Evolutionary conservation across 495 filamentous ascomycete genomes (phyloP).

Genomic region (Cryomyces antarcticus): DNA sequence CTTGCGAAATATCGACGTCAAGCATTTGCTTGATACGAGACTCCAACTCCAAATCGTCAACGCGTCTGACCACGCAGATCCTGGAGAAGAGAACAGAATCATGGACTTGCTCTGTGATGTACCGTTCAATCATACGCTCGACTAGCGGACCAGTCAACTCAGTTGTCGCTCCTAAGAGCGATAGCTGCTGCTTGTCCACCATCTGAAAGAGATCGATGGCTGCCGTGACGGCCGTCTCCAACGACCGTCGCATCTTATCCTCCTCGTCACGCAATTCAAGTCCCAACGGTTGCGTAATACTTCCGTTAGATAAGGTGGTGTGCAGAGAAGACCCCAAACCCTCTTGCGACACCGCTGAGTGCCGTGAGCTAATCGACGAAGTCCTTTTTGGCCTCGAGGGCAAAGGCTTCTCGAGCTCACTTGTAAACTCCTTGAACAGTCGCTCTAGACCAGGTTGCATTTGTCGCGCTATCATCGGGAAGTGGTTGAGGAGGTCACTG

Average conservation of each 20-base stretch:
- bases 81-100: slow-evolving; percentile 67
- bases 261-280: slow-evolving; percentile 60
- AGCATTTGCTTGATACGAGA: slow-evolving; percentile 80
- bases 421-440: slow-evolving; percentile 74
- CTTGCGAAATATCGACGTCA: slow-evolving; percentile 81
- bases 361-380: slow-evolving; percentile 2
- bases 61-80: slow-evolving; percentile 52
- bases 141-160: slow-evolving; percentile 83
- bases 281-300: background rate
- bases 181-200: slow-evolving; percentile 89
- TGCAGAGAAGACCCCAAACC: slow-evolving; percentile 10
- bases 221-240: slow-evolving; percentile 81
- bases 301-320: slow-evolving; percentile 9
- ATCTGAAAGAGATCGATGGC: slow-evolving; percentile 91
- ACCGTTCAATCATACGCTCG: slow-evolving; percentile 85
- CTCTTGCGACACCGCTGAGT: slow-evolving; percentile 5
- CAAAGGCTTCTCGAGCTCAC: slow-evolving; percentile 64
- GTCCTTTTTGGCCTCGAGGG: slow-evolving; percentile 23
- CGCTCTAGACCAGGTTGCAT: slow-evolving; percentile 87
- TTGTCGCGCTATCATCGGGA: slow-evolving; percentile 90
- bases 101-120: slow-evolving; percentile 85
- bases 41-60: slow-evolving; percentile 81
- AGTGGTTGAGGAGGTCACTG: slow-evolving; percentile 74
- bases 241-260: slow-evolving; percentile 58
- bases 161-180: slow-evolving; percentile 76